Conservation (phyloP, 2,329 filamentous ascomycete species). For the Diaporthe sp. region DNA sequence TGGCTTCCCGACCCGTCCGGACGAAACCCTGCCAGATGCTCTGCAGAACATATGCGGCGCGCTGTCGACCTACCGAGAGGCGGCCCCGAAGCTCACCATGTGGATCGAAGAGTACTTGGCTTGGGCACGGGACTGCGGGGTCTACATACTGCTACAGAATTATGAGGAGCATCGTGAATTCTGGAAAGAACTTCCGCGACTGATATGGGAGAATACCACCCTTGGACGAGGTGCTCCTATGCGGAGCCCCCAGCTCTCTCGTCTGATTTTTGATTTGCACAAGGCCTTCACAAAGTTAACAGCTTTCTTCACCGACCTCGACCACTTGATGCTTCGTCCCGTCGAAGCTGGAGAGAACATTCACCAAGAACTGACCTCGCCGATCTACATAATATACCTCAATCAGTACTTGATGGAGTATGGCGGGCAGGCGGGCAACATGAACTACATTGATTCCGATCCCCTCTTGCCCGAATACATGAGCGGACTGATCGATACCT, state of each 20-base stretch:
- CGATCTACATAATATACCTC: conserved; percentile 60
- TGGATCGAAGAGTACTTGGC: conserved; percentile 67
- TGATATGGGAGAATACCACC: conserved; percentile 54
- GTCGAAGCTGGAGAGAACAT: conserved; percentile 48
- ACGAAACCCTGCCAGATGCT: conserved; percentile 49
- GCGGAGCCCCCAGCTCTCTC: conserved; percentile 48
- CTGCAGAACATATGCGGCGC: conserved; percentile 47
- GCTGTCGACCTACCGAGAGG: conserved; percentile 45
- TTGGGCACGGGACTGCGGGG: conserved; percentile 54
- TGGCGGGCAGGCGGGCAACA: conserved; percentile 4
- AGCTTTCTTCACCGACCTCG: conserved; percentile 66
- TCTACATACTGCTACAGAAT: conserved; percentile 56
- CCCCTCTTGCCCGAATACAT: conserved; percentile 49
- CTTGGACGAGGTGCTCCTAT: conserved; percentile 47
- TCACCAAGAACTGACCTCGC: conserved; percentile 58
- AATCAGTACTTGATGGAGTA: conserved; percentile 38
- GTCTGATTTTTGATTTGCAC: conserved; percentile 56
- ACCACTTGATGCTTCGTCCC: conserved; percentile 54
- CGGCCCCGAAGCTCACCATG: conserved; percentile 53
- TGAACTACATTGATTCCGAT: conserved; percentile 42
- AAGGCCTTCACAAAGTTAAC: conserved; percentile 62
- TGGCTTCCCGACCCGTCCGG: conserved; percentile 61
- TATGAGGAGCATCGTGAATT: conserved; percentile 62
- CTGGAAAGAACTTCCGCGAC: conserved; percentile 67
- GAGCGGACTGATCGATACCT: conserved; percentile 58